These are phyloP conservation scores for Podochytrium sp. DNA, from an alignment of 192 early-diverging fungal genomes.

Conservation along the genomic window DNA sequence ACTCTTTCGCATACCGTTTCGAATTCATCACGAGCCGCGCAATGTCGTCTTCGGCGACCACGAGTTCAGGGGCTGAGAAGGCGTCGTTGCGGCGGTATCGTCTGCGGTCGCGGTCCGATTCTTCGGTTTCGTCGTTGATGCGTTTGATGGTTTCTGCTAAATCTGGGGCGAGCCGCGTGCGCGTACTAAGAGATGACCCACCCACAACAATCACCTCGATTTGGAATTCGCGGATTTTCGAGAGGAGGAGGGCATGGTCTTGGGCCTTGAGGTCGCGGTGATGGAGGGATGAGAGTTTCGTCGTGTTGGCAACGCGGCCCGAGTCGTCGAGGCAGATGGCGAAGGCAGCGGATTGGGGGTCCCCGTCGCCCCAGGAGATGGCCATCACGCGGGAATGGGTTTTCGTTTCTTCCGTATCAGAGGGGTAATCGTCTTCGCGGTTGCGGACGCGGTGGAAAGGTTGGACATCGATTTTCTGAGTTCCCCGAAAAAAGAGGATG, in stretches of 20 bases:
- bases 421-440: conserved; percentile 46
- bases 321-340: conserved; percentile 77
- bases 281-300: conserved; percentile 57
- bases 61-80: conserved; percentile 42
- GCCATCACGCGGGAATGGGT: conserved; percentile 63
- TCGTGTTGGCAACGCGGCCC: conserved; percentile 69
- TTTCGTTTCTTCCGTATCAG: conserved; percentile 40
- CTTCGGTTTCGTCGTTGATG: conserved; percentile 12
- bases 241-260: conserved; percentile 47
- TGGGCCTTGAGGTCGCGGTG: conserved; percentile 41
- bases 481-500: background rate
- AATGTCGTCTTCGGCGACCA: conserved; percentile 85
- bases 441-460: conserved; percentile 51
- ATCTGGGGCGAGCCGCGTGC: conserved; percentile 70
- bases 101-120: background rate
- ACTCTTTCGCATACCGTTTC: conserved; percentile 69
- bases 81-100: background rate
- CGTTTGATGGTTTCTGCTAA: conserved; percentile 49
- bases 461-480: conserved; percentile 68
- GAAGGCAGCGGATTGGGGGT: conserved; percentile 56
- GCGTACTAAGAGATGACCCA: conserved; percentile 76
- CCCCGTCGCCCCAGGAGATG: conserved; percentile 75
- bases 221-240: conserved; percentile 59
- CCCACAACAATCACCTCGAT: conserved; percentile 83
- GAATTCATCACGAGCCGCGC: conserved; percentile 86